Conservation (phyloP, 202 grass and related monocot species). For the Miscanthus sacchariflorus region DNA sequence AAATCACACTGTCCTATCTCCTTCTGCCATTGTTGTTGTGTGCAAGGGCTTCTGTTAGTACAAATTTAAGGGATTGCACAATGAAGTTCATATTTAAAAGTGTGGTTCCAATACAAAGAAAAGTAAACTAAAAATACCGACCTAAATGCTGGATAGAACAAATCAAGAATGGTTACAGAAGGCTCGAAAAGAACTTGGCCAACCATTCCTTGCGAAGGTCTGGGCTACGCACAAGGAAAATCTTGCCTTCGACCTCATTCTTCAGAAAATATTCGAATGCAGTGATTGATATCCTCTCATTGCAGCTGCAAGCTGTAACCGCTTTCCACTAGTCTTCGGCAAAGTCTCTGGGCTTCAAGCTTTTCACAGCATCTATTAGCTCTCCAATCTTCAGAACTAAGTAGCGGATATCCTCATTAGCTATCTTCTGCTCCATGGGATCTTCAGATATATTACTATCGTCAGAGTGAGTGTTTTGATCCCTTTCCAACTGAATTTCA, state of each 20-base stretch:
- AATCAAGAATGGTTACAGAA: slow-evolving; percentile 37
- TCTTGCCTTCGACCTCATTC: slow-evolving; percentile 50
- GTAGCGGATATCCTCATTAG: slow-evolving; percentile 1
- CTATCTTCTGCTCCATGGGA: background rate
- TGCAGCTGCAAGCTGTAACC: slow-evolving; percentile 35
- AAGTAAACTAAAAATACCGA: background rate
- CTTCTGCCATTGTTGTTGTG: background rate
- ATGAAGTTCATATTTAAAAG: background rate
- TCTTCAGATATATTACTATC: background rate
- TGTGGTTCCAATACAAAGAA: background rate
- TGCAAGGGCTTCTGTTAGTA: background rate
- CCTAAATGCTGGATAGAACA: slow-evolving; percentile 17
- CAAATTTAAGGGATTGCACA: background rate
- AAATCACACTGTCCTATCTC: background rate
- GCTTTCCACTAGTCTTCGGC: slow-evolving; percentile 38
- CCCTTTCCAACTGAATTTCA: too few relatives aligned
- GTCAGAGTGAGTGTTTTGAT: too few relatives aligned
- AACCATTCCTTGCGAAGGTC: slow-evolving; percentile 44
- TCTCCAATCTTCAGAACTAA: slow-evolving; percentile 53
- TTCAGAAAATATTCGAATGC: slow-evolving; percentile 53
- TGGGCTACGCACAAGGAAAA: slow-evolving; percentile 43
- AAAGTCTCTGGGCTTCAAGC: slow-evolving; percentile 49
- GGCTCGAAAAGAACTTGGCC: slow-evolving; percentile 47
- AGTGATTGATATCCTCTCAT: slow-evolving; percentile 43
- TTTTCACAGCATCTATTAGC: slow-evolving; percentile 39